Base-by-base conservation (phyloP, 345 rosid genomes). In the Eucalyptus regnans region DNA sequence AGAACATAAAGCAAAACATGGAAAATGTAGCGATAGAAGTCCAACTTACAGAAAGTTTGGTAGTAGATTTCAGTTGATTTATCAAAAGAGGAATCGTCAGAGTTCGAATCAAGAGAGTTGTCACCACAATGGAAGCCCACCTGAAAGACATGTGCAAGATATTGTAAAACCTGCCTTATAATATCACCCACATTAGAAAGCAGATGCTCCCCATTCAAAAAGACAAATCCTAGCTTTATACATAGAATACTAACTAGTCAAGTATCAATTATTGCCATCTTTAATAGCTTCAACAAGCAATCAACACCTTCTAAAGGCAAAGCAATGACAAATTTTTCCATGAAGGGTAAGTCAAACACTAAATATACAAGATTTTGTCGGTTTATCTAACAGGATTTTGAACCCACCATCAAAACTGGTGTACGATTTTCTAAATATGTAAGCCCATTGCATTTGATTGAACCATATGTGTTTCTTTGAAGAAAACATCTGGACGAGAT, bases 121-220 rank as follows among this genome's bases (percentile, higher is more conserved):
- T 92, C 50, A 96, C 11, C 62, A 91, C 91, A 68, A 97, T 96
- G 86, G 98, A 95, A 22, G 96, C 96, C 99, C 99, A 97, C 99
- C 99, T 96, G 92, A 89, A 86, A 41, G 84, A 76, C 23, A 76
- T 43, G 43, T 20, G 48, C 84, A 41, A 41, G 15, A 37, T 41
- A 41, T 76, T 37, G 27, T 76, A 41, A 68, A 6, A 76, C 46
- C 83, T 37, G 84, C 48, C 84, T 41, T 43, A 76, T 41, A 41
- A 76, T 41, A 41, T 76, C 48, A 41, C 27, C 27, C 14, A 12
- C 44, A 76, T 41, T 43, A 41, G 48, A 76, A 76, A 76, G 48
- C 22, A 48, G 83, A 76, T 17, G 48, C 83, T 76, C 27, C 83
- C 16, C 41, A 33, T 52, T 58, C n/a, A 33, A 52, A 52, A 50